phyloP scores from a whole-genome alignment of 768 basidiomycete genomes.

The Harrya chromipes region DNA sequence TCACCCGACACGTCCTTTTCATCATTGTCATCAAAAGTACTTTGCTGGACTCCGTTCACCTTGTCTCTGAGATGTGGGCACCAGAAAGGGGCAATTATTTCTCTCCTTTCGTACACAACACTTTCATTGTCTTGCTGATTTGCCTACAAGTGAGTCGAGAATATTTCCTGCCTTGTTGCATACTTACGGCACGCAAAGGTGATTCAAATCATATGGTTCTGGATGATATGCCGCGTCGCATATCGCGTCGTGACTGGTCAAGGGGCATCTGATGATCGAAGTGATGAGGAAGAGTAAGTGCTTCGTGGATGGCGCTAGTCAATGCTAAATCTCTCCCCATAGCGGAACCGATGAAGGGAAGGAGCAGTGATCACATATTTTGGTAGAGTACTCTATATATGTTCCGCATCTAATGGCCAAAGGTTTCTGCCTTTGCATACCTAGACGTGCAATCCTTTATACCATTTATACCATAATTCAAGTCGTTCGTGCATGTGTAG shows the following conservation, averaged over 20 bases:
- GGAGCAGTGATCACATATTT: constrained; percentile 22
- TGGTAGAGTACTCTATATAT: constrained; percentile 25
- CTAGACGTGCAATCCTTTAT: constrained; percentile 20
- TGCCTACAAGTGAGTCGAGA: constrained; percentile 52
- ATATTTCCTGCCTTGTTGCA: background rate
- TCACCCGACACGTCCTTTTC: constrained; percentile 87
- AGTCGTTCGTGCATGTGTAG: constrained; percentile 2
- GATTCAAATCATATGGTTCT: constrained; percentile 83
- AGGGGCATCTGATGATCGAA: constrained; percentile 80
- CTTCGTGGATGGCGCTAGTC: background rate
- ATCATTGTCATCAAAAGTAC: constrained; percentile 62
- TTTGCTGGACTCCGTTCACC: constrained; percentile 45
- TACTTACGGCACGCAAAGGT: constrained; percentile 38
- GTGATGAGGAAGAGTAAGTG: constrained; percentile 74
- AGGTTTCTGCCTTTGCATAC: constrained; percentile 21
- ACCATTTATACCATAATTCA: constrained; percentile 27
- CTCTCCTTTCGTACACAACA: constrained; percentile 40
- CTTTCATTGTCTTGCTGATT: constrained; percentile 55
- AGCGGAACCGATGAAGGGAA: constrained; percentile 22
- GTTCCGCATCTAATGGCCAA: constrained; percentile 23
- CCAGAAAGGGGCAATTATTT: constrained; percentile 56
- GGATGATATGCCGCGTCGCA: constrained; percentile 81
- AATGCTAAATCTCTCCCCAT: constrained; percentile 10
- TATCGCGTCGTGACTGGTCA: constrained; percentile 71
- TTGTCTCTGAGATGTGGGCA: constrained; percentile 56